These are phyloP conservation scores for Venturia nashicola DNA, from an alignment of 2,329 filamentous ascomycete genomes.

Conservation along the genomic window DNA sequence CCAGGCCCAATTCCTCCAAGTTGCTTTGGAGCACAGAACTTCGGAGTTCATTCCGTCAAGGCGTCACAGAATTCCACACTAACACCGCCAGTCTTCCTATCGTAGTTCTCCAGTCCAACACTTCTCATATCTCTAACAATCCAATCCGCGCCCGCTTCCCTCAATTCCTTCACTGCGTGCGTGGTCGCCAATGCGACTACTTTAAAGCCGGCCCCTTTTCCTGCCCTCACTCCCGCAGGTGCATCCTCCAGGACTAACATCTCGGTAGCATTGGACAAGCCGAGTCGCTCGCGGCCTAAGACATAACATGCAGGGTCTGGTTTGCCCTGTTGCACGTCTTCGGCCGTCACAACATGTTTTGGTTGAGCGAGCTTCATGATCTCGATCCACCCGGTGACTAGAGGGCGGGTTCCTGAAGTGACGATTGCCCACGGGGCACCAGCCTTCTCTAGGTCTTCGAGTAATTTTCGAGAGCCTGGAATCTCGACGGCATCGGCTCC, in stretches of 20 bases:
- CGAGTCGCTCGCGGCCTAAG: conserved; percentile 29
- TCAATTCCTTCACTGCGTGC: conserved; percentile 60
- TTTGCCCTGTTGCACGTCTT: conserved; percentile 37
- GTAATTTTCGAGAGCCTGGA: conserved; percentile 63
- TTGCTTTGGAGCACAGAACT: conserved; percentile 3
- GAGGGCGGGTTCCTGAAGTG: conserved; percentile 34
- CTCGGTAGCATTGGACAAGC: conserved; percentile 20
- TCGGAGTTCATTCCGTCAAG: conserved; percentile 23
- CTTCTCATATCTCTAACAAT: conserved; percentile 69
- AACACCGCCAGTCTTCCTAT: conserved; percentile 44
- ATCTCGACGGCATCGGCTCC: conserved; percentile 74
- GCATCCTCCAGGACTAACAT: conserved; percentile 81
- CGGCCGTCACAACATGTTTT: conserved; percentile 34
- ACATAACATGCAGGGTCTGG: conserved; percentile 38
- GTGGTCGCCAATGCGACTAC: conserved; percentile 79
- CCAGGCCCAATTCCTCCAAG: background rate
- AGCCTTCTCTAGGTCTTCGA: conserved; percentile 51
- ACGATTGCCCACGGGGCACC: conserved; percentile 73
- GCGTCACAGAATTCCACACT: conserved; percentile 57
- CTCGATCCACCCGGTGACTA: conserved; percentile 38
- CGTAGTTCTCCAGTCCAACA: conserved; percentile 48
- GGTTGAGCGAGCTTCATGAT: conserved; percentile 36
- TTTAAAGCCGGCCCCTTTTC: conserved; percentile 74
- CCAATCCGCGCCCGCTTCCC: conserved; percentile 73
- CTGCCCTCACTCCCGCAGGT: conserved; percentile 70